These are phyloP conservation scores for Stereum hirsutum DNA, from an alignment of 1,284 basidiomycete species.

Conservation along the genomic window DNA sequence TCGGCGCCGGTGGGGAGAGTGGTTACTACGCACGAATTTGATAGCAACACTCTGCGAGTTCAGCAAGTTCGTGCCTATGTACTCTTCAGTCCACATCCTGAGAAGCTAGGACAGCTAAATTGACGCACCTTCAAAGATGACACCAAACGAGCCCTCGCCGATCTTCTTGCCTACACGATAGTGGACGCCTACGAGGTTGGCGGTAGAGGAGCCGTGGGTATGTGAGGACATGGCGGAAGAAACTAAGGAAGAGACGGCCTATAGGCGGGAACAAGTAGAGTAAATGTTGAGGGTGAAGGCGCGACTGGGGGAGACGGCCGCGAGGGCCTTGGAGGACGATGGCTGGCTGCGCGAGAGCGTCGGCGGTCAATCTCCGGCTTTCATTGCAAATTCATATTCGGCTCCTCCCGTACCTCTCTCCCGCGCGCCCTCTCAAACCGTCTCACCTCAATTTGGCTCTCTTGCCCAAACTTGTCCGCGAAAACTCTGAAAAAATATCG, in stretches of 20 bases:
- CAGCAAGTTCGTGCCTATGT: constrained; percentile 81
- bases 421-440: no score
- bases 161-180: constrained; percentile 84
- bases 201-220: constrained; percentile 38
- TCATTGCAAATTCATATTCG: no score
- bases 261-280: no score
- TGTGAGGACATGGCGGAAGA: constrained; percentile 20
- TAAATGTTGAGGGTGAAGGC: no score
- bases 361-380: no score
- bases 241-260: constrained; percentile 6
- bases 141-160: constrained; percentile 87
- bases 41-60: constrained; percentile 96
- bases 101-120: constrained; percentile 4
- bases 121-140: constrained; percentile 86
- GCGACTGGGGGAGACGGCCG: no score
- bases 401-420: no score
- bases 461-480: no score
- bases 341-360: no score
- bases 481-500: no score
- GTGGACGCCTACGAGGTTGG: constrained; percentile 70
- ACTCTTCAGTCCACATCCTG: constrained; percentile 8
- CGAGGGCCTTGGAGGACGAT: no score
- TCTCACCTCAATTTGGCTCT: no score
- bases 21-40: constrained; percentile 77
- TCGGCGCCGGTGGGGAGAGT: constrained; percentile 1